These are phyloP conservation scores for Afroboletus lepidellus DNA, from an alignment of 1,284 basidiomycete species.

Conservation along the genomic window DNA sequence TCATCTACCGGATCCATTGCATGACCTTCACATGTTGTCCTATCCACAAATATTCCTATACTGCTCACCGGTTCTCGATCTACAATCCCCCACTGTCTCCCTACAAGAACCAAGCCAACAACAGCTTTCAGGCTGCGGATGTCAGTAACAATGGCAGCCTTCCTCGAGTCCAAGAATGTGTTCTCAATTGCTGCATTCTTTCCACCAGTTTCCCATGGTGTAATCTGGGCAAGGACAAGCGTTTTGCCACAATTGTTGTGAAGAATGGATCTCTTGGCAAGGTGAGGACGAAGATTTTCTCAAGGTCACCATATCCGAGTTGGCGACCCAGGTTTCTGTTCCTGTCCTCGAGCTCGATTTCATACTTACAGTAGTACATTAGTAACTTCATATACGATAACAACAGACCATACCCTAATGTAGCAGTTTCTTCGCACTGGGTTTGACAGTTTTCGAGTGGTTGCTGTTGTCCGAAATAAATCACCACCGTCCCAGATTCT, in stretches of 20 bases:
- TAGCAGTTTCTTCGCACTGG: not conserved
- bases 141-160: too few relatives aligned
- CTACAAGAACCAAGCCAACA: not conserved
- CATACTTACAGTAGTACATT: not conserved
- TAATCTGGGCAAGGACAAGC: not conserved
- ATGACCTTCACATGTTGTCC: not conserved
- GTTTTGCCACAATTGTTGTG: not conserved
- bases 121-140: not conserved
- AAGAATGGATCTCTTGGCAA: not conserved
- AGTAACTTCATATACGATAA: not conserved
- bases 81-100: not conserved
- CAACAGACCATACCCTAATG: not conserved
- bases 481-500: not conserved
- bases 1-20: too few relatives aligned
- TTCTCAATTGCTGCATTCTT: not conserved
- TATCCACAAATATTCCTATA: not conserved
- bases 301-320: not conserved
- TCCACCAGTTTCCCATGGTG: not conserved
- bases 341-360: not conserved
- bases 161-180: too few relatives aligned
- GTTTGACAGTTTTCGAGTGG: not conserved
- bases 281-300: not conserved
- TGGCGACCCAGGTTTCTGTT: not conserved
- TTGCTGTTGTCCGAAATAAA: not conserved
- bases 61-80: not conserved